Evolutionary conservation across 257 asterid species (phyloP).

Genomic region (Capsicum pubescens): DNA sequence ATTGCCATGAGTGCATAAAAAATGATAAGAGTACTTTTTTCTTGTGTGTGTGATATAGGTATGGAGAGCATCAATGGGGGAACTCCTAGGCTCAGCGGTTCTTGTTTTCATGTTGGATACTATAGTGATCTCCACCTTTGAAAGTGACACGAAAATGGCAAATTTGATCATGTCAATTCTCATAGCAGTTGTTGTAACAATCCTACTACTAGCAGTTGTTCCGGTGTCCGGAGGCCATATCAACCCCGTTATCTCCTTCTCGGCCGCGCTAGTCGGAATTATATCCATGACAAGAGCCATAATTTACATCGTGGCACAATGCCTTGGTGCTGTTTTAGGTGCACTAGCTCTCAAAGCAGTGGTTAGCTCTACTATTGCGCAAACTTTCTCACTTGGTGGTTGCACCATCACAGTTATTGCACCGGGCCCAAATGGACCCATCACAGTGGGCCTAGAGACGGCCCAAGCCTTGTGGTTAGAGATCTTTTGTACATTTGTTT

Average conservation of each 20-base stretch:
- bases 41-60: conserved; percentile 41
- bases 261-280: no score
- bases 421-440: conserved; percentile 61
- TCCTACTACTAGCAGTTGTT: no score
- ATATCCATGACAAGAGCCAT: no score
- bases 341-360: no score
- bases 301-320: no score
- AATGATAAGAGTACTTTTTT: background rate
- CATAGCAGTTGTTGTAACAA: no score
- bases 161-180: no score
- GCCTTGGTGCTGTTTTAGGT: no score
- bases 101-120: conserved; percentile 73
- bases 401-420: conserved; percentile 60
- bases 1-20: background rate
- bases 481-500: conserved; percentile 57
- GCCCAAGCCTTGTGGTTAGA: conserved; percentile 80
- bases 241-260: no score
- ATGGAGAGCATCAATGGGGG: conserved; percentile 79
- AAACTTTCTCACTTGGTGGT: conserved; percentile 69
- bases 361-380: background rate
- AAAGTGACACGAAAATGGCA: conserved; percentile 42
- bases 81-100: conserved; percentile 68
- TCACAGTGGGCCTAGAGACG: conserved; percentile 47
- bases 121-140: conserved; percentile 61
- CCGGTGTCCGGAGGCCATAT: no score